These are phyloP conservation scores for Elsinoe australis DNA, from an alignment of 2,329 filamentous ascomycete genomes.

Conservation along the genomic window DNA sequence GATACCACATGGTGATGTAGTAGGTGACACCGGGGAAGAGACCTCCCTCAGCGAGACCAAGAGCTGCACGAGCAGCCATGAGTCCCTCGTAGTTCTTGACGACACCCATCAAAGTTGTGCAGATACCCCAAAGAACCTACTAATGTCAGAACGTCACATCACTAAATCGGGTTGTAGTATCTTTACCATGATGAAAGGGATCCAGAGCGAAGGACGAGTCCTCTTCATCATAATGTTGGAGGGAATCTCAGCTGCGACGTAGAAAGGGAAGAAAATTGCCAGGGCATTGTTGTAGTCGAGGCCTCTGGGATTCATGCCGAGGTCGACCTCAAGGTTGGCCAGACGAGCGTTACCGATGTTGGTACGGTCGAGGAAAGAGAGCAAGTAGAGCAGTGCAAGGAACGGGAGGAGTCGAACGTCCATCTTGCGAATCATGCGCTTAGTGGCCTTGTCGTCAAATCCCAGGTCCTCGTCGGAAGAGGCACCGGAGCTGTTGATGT, in stretches of 20 bases:
- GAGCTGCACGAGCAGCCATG: constrained; percentile 34
- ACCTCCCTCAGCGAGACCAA: constrained; percentile 37
- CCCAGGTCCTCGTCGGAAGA: constrained; percentile 6
- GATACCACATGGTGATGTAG: constrained; percentile 36
- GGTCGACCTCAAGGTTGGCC: constrained; percentile 48
- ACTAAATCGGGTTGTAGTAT: too few relatives aligned
- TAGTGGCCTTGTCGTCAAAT: constrained; percentile 22
- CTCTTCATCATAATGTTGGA: constrained; percentile 28
- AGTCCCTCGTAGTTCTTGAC: constrained; percentile 36
- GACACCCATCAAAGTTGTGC: constrained; percentile 35
- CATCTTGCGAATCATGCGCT: constrained; percentile 42
- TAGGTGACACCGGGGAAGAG: constrained; percentile 34
- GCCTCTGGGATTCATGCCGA: constrained; percentile 49
- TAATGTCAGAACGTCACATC: too few relatives aligned
- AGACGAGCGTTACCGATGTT: constrained; percentile 50
- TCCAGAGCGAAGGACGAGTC: constrained; percentile 36
- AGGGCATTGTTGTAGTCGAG: constrained; percentile 51
- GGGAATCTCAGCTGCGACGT: constrained; percentile 43
- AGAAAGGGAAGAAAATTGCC: constrained; percentile 39
- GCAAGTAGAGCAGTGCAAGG: constrained; percentile 49
- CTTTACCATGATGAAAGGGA: constrained; percentile 29
- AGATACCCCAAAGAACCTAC: constrained; percentile 35
- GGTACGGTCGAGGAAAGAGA: constrained; percentile 48
- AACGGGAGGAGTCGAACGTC: constrained; percentile 47
- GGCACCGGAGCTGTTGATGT: constrained; percentile 13